Base-by-base conservation (phyloP, 139 green algal genomes). In the Chlorella sp. region DNA sequence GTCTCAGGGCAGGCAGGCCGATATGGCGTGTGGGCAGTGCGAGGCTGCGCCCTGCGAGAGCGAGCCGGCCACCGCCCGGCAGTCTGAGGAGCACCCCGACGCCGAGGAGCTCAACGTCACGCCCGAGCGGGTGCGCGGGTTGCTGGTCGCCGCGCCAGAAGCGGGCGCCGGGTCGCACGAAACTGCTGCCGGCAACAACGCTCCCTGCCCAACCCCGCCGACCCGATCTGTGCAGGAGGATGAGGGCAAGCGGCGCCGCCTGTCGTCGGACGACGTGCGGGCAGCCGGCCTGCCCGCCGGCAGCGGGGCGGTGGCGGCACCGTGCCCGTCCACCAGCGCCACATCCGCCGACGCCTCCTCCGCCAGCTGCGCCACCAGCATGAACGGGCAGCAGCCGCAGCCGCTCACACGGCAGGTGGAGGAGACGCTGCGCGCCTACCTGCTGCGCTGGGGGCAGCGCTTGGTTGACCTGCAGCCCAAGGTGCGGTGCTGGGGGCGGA, bases 401-500 rank as follows among this genome's bases (percentile, higher is more conserved):
- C 32, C 62, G 43, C n/a, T 79, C 22, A 69, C 5, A n/a, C n/a
- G 40, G 22, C 11, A 36, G 28, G 38, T 83, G 26, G 74, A 87
- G 34, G 46, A 44, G 13, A 36, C 56, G 7, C 74, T 87, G 74
- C 83, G 83, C 44, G 32, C 38, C 46, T 34, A 83, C 34, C 36
- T 87, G 34, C 16, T 30, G 48, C 20, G 1, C 40, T 90, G 87
- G 87, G 68, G 54, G 2, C 60, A 78, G 36, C 72, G 80, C 17
- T 56, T 90, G 34, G 51, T 85, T 46, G 34, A 81, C 40, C 87
- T 90, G 62, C 87, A 90, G 56, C 87, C 87, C 34, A 90, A 90
- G 82, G 87, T 90, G 73, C 0, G 67, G 9, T 3, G 3, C 9
- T n/a, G 7, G 43, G 36, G 40, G 60, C 13, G 62, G 17, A 24